phyloP scores from a whole-genome alignment of 179 eudicot genomes.

The Beta corolliflora region DNA sequence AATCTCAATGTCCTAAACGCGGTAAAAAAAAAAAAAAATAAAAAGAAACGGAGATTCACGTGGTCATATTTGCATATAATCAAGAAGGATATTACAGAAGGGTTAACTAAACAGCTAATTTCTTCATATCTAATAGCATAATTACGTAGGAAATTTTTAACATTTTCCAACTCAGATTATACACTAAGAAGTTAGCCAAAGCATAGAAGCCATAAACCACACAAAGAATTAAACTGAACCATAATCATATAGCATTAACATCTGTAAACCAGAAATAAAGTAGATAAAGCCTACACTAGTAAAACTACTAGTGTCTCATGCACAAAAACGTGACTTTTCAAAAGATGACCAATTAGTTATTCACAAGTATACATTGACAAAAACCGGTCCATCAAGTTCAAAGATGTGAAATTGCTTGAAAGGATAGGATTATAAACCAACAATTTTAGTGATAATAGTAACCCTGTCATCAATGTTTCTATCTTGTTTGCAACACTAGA shows the following conservation, averaged over 20 bases:
- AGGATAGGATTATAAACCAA: background rate
- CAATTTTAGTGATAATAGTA: background rate
- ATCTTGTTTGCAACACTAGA: constrained; percentile 1
- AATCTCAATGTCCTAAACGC: background rate
- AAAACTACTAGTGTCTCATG: background rate
- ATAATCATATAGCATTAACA: background rate
- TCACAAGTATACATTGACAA: background rate
- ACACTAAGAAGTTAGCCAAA: background rate
- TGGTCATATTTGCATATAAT: background rate
- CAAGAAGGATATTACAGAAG: background rate
- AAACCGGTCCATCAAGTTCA: background rate
- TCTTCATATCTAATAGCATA: background rate
- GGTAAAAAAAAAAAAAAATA: no score
- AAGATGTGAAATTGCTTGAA: background rate
- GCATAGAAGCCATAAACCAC: background rate
- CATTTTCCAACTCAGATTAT: background rate
- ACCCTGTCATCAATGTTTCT: background rate
- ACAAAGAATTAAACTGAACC: background rate
- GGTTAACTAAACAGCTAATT: background rate
- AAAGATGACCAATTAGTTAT: background rate
- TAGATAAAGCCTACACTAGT: background rate
- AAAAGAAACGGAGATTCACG: background rate
- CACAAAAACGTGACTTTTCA: background rate
- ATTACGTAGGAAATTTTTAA: background rate
- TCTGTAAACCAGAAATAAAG: background rate